phyloP scores from a whole-genome alignment of 225 moss, liverwort and hornwort species.

The Antitrichia curtipendula region DNA sequence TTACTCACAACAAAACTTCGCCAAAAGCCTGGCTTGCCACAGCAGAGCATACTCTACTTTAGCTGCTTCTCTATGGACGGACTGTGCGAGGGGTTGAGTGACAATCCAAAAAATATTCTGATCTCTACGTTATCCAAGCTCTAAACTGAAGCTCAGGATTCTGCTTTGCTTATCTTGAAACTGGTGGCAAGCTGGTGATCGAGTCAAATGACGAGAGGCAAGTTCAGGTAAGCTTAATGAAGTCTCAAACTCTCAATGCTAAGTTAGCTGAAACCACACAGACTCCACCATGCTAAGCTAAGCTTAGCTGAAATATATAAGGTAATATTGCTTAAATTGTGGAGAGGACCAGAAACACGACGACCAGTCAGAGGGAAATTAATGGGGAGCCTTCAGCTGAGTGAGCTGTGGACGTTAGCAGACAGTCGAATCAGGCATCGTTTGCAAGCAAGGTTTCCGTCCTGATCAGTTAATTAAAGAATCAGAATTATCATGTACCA shows the following conservation, averaged over 20 bases:
- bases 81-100: neutral
- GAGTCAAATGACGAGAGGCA: neutral
- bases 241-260: neutral
- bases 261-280: neutral
- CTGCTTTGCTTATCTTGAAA: neutral
- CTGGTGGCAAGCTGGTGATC: neutral
- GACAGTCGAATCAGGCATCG: neutral
- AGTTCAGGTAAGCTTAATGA: neutral
- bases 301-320: too few species aligned
- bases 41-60: neutral
- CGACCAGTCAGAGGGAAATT: neutral
- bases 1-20: neutral
- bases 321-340: neutral
- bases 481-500: neutral
- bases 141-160: neutral
- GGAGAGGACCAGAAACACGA: neutral
- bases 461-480: neutral
- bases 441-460: neutral
- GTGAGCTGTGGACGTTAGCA: neutral
- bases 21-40: neutral
- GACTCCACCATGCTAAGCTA: neutral
- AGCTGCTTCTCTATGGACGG: neutral
- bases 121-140: neutral
- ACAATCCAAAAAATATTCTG: neutral
- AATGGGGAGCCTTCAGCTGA: neutral